A percentile compares a stretch with the other conserved stretches of the same genome.
phyloP scores from a whole-genome alignment of 2,329 filamentous ascomycete species.

The Clathrospora elynae region DNA sequence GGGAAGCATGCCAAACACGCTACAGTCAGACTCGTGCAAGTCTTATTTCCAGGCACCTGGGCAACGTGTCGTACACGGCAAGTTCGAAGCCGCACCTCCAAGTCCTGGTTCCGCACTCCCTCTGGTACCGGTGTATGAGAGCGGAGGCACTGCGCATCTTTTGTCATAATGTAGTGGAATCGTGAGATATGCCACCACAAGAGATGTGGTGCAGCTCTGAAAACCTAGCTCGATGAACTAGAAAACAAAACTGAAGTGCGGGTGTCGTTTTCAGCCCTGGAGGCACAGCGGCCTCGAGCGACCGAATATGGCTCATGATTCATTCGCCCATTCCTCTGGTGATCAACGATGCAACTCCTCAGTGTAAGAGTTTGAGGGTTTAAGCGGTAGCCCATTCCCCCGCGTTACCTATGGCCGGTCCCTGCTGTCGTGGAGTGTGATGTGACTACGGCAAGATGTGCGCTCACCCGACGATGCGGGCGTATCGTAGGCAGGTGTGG shows the following conservation, averaged over 20 bases:
- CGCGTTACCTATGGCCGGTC: neutral
- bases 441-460: conserved; percentile 27
- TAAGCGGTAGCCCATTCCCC: no score
- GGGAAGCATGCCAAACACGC: conserved; percentile 34
- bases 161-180: neutral
- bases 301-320: no score
- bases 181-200: no score
- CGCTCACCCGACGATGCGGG: conserved; percentile 40
- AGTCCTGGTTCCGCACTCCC: neutral
- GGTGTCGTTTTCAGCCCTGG: no score
- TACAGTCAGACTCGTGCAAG: conserved; percentile 9
- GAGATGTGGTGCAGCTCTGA: no score
- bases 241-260: no score
- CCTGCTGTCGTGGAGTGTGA: conserved; percentile 19
- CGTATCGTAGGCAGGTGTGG: conserved; percentile 17
- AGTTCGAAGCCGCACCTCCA: neutral
- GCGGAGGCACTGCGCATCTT: neutral
- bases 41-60: conserved; percentile 28
- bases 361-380: no score
- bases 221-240: no score
- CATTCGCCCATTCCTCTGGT: no score
- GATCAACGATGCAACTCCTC: no score
- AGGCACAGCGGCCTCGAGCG: no score
- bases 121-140: neutral
- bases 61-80: conserved; percentile 14